A percentile compares a stretch with the other conserved stretches of the same genome.
Conservation (phyloP, 176 grass and related monocot species). For the Oropetium thomaeum region DNA sequence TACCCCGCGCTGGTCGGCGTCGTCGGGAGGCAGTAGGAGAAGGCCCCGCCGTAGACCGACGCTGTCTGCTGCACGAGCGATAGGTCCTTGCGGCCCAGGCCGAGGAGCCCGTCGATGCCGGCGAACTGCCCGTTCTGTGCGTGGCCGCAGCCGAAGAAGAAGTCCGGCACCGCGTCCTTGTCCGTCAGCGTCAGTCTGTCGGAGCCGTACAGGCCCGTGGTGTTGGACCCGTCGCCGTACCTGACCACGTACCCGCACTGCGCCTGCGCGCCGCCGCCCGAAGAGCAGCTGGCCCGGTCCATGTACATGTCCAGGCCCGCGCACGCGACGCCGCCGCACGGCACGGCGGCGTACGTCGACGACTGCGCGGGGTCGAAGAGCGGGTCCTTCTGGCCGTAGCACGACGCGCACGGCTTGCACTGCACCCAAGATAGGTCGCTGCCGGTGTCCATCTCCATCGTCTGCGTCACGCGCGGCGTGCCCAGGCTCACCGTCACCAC, state of each 20-base stretch:
- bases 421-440: slow-evolving; percentile 93
- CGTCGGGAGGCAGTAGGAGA: slow-evolving; percentile 87
- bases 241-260: slow-evolving; percentile 65
- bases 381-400: slow-evolving; percentile 63
- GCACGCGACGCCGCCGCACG: slow-evolving; percentile 58
- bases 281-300: slow-evolving; percentile 36
- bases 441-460: slow-evolving; percentile 78
- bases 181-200: slow-evolving; percentile 61
- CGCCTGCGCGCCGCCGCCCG: background rate
- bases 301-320: slow-evolving; percentile 28
- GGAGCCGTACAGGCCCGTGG: slow-evolving; percentile 59
- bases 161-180: slow-evolving; percentile 4
- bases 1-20: slow-evolving; percentile 48
- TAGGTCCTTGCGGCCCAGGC: slow-evolving; percentile 46
- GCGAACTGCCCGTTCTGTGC: slow-evolving; percentile 55
- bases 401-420: slow-evolving; percentile 60
- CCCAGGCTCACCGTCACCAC: slow-evolving; percentile 68
- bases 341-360: slow-evolving; percentile 73
- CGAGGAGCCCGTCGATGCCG: slow-evolving; percentile 60
- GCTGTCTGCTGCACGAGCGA: slow-evolving; percentile 68
- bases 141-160: slow-evolving; percentile 73
- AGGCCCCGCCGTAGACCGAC: slow-evolving; percentile 52
- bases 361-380: slow-evolving; percentile 66
- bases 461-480: slow-evolving; percentile 49
- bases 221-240: slow-evolving; percentile 81